Percentiles rank a stretch among this genome's conserved stretches.
Evolutionary conservation across 805 yeast species (phyloP).

Genomic region (Saccharomycopsis amapae): DNA sequence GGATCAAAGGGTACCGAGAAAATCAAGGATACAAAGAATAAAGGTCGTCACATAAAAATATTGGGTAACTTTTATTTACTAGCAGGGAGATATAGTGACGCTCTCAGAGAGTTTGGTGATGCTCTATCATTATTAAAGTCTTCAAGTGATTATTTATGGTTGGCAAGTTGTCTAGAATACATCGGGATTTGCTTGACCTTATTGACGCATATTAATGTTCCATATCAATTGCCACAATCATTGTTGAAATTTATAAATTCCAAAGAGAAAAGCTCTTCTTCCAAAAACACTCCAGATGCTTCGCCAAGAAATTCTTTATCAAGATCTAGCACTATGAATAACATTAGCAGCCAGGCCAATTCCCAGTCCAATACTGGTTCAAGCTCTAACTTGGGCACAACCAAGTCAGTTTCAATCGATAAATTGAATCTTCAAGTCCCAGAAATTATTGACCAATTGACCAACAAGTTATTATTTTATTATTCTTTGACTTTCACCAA

Average conservation of each 20-base stretch:
- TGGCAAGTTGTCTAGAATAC: constrained; percentile 82
- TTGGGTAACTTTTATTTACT: constrained; percentile 70
- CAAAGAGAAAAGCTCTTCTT: constrained; percentile 3
- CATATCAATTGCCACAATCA: constrained; percentile 41
- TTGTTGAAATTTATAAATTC: constrained; percentile 18
- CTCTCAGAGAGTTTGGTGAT: constrained; percentile 68
- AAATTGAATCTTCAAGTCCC: constrained; percentile 24
- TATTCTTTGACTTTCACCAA: constrained; percentile 48
- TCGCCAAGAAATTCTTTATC: constrained; percentile 45
- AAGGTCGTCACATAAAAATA: constrained; percentile 70
- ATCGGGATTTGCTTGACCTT: constrained; percentile 59
- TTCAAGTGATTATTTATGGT: constrained; percentile 76
- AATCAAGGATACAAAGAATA: constrained; percentile 38
- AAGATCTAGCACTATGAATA: constrained; percentile 23
- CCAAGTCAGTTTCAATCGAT: constrained; percentile 9
- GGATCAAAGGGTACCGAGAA: constrained; percentile 6
- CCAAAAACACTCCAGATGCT: constrained; percentile 28
- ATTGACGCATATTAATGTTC: constrained; percentile 47
- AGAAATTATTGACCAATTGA: constrained; percentile 33
- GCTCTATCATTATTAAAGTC: constrained; percentile 53
- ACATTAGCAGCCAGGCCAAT: constrained; percentile 18
- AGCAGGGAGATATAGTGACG: constrained; percentile 71
- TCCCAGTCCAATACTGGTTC: neutral
- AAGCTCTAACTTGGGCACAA: neutral
- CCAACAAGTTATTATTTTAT: constrained; percentile 34